Evolutionary conservation across 2,329 filamentous ascomycete species (phyloP).

Genomic region (Pestalotiopsis sp.): DNA sequence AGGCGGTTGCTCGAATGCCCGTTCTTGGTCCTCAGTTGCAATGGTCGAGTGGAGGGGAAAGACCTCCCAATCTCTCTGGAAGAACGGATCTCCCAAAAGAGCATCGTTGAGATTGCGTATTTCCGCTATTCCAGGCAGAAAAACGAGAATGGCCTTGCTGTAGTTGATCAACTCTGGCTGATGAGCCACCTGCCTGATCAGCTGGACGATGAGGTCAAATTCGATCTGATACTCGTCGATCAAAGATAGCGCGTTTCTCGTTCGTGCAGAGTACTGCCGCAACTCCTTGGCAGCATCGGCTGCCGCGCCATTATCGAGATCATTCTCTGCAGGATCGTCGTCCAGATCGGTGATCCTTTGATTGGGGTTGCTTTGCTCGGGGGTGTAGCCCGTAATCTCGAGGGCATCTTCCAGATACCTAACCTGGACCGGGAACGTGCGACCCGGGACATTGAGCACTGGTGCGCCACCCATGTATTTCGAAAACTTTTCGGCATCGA

Average conservation of each 20-base stretch:
- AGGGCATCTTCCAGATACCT: slow-evolving; percentile 91
- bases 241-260: slow-evolving; percentile 70
- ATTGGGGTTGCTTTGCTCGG: slow-evolving; percentile 46
- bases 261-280: slow-evolving; percentile 72
- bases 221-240: slow-evolving; percentile 93
- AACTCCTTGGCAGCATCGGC: slow-evolving; percentile 65
- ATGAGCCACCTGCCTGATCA: slow-evolving; percentile 75
- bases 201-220: slow-evolving; percentile 78
- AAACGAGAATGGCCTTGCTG: slow-evolving; percentile 91
- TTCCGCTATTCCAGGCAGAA: slow-evolving; percentile 91
- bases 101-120: slow-evolving; percentile 87
- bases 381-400: slow-evolving; percentile 76
- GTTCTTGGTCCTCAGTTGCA: slow-evolving; percentile 93
- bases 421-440: slow-evolving; percentile 89
- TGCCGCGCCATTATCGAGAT: slow-evolving; percentile 50
- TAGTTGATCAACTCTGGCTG: slow-evolving; percentile 66
- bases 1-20: slow-evolving; percentile 84
- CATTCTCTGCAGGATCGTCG: slow-evolving; percentile 56
- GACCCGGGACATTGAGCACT: slow-evolving; percentile 84
- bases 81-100: slow-evolving; percentile 73
- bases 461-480: slow-evolving; percentile 83
- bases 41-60: slow-evolving; percentile 94
- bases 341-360: slow-evolving; percentile 63
- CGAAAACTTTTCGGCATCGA: slow-evolving; percentile 90
- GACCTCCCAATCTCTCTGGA: slow-evolving; percentile 77